These are phyloP conservation scores for Penicillium paradoxum DNA, from an alignment of 495 filamentous ascomycete genomes.

Conservation along the genomic window DNA sequence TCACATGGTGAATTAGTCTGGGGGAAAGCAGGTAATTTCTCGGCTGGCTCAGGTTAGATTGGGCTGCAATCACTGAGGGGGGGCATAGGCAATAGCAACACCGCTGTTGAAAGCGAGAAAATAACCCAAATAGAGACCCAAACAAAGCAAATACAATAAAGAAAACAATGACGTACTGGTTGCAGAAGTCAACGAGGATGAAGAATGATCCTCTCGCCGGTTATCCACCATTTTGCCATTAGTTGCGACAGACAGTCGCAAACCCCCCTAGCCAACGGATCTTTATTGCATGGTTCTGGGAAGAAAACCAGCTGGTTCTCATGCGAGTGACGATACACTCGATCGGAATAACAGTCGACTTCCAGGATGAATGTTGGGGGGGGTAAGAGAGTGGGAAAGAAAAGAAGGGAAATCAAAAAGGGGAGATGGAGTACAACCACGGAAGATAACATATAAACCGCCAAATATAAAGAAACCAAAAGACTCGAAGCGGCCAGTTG, in stretches of 20 bases:
- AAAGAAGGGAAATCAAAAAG: not conserved
- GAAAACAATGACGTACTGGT: slow-evolving; percentile 31
- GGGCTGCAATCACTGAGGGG: slow-evolving; percentile 13
- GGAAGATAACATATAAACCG: no score
- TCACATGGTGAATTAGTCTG: slow-evolving; percentile 28
- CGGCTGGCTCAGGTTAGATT: slow-evolving; percentile 27
- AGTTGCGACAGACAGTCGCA: slow-evolving; percentile 21
- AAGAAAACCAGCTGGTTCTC: slow-evolving; percentile 11
- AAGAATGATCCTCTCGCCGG: slow-evolving; percentile 31
- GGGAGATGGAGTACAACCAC: not conserved
- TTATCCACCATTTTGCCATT: slow-evolving; percentile 38
- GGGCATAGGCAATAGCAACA: not conserved
- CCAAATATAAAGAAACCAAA: not conserved
- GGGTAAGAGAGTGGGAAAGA: not conserved
- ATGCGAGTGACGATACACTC: slow-evolving; percentile 13
- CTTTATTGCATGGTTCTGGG: slow-evolving; percentile 32
- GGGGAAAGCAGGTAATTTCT: slow-evolving; percentile 25
- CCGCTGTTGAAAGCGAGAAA: no score
- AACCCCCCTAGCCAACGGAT: slow-evolving; percentile 23
- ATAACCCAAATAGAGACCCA: not conserved
- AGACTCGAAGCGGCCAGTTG: slow-evolving; percentile 23
- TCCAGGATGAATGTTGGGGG: slow-evolving; percentile 19
- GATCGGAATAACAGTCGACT: slow-evolving; percentile 8
- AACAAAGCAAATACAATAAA: not conserved
- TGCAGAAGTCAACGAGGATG: slow-evolving; percentile 28